These are phyloP conservation scores for Candida coquimbonensis DNA, from an alignment of 805 yeast species.

Conservation along the genomic window DNA sequence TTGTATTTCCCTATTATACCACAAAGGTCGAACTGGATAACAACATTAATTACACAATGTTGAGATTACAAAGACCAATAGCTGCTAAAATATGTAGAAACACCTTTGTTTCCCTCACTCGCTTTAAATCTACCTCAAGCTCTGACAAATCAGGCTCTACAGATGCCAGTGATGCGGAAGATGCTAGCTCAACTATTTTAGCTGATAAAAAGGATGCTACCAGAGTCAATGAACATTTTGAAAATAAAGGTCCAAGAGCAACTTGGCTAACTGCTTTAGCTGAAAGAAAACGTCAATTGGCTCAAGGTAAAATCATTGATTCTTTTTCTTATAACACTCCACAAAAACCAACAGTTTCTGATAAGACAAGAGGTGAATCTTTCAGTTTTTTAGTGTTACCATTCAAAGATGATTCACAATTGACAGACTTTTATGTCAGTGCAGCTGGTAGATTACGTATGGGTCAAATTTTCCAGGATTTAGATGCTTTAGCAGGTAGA, in stretches of 20 bases:
- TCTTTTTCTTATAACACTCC: slow-evolving; percentile 68
- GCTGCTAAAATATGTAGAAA: neutral
- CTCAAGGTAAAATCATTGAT: slow-evolving; percentile 68
- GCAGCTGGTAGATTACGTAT: slow-evolving; percentile 88
- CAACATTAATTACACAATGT: neutral
- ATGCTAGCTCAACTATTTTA: slow-evolving; percentile 64
- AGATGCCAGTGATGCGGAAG: slow-evolving; percentile 58
- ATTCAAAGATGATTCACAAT: slow-evolving; percentile 74
- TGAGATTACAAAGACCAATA: slow-evolving; percentile 2
- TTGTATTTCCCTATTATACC: neutral
- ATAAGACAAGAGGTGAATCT: slow-evolving; percentile 73
- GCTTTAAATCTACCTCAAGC: slow-evolving; percentile 23
- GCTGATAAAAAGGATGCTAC: slow-evolving; percentile 54
- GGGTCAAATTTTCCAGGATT: slow-evolving; percentile 90
- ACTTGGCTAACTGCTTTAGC: slow-evolving; percentile 86
- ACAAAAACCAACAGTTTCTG: slow-evolving; percentile 60
- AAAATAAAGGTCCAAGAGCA: slow-evolving; percentile 34
- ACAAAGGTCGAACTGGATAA: neutral
- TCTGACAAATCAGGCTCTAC: slow-evolving; percentile 29
- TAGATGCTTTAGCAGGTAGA: slow-evolving; percentile 90
- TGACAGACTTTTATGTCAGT: slow-evolving; percentile 82
- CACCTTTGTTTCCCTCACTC: slow-evolving; percentile 7
- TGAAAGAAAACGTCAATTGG: slow-evolving; percentile 62
- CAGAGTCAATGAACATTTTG: slow-evolving; percentile 25
- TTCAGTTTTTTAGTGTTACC: slow-evolving; percentile 67